Evolutionary conservation across 2,329 filamentous ascomycete genomes (phyloP), one percentile per base, ranked within the genome.

Genomic region (Claviceps paspali): DNA sequence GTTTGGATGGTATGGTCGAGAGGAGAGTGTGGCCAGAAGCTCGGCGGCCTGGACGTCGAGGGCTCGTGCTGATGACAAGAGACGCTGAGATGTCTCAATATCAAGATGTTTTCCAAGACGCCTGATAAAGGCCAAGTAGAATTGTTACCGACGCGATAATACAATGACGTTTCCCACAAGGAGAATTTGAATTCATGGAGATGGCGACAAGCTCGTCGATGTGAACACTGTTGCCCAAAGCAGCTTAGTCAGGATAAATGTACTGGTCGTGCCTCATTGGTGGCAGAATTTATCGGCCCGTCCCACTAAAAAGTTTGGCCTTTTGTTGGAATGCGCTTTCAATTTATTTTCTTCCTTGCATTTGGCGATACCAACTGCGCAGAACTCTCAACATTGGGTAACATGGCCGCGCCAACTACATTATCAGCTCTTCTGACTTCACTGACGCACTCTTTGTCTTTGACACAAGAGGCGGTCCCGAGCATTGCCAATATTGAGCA

Each of bases 401-500:
- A 46, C 45, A 58, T 75, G 64, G 64, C 74, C 17, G 59, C 67
- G 32, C 57, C 63, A 29, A 60, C 61, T 14, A 65, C 68, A 12
- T 49, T 74, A 29, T 57, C 69, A 38, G 63, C 61, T 11, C 49
- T 73, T 35, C 49, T 75, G 42, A 63, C 68, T 26, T 70, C 69
- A 1, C 52, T 80, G 27, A 70, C 66, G 0, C 68, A 70, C 43
- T 78, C 75, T 2, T 55, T 79, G 1, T 65, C 67, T 0, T 69
- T 76, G 0, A 75, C 82, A 0, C 67, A 79, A 32, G 75, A 86
- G 41, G 76, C 79, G 5, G 68, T 79, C 0, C 74, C 79, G 0
- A 72, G 73, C 34, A 55, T 76, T 14, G 55, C 67, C n/a, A 57
- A 65, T 11, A 71, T 92, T 41, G 64, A 80, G 34, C 74, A 82